phyloP scores from a whole-genome alignment of 345 rosid species.

The Psidium guajava region DNA sequence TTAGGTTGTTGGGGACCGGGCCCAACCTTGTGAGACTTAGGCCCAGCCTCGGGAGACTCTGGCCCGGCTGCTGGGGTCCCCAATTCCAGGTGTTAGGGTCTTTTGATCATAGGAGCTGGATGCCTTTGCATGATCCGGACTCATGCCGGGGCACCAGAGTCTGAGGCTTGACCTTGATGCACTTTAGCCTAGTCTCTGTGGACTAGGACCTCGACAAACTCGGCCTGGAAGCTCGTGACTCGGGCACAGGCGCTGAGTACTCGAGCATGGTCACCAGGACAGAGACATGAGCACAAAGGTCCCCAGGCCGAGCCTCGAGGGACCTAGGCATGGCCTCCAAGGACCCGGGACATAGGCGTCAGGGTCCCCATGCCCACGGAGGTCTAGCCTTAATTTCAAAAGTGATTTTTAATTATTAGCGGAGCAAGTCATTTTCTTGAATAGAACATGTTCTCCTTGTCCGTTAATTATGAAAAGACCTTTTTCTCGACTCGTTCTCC shows the following conservation, averaged over 20 bases:
- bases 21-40: background rate
- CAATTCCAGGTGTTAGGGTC: background rate
- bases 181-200: rapidly evolving
- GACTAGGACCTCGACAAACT: background rate
- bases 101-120: background rate
- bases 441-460: too few species aligned
- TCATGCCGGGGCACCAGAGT: rapidly evolving
- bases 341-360: background rate
- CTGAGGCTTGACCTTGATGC: rapidly evolving
- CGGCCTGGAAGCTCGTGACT: rapidly evolving
- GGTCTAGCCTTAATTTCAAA: background rate
- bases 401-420: too few species aligned
- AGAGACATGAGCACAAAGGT: rapidly evolving
- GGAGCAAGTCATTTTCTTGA: too few species aligned
- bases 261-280: background rate
- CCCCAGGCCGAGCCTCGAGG: rapidly evolving
- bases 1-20: background rate
- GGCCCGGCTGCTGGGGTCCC: rapidly evolving
- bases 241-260: rapidly evolving
- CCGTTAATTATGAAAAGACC: too few species aligned
- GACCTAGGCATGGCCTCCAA: background rate
- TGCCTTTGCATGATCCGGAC: background rate
- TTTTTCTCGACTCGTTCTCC: too few species aligned
- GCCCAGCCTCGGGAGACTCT: background rate
- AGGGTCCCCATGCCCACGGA: background rate